Percentiles rank a stretch among this genome's conserved stretches.
phyloP scores from a whole-genome alignment of 805 yeast species.

The Pichia eremophila region DNA sequence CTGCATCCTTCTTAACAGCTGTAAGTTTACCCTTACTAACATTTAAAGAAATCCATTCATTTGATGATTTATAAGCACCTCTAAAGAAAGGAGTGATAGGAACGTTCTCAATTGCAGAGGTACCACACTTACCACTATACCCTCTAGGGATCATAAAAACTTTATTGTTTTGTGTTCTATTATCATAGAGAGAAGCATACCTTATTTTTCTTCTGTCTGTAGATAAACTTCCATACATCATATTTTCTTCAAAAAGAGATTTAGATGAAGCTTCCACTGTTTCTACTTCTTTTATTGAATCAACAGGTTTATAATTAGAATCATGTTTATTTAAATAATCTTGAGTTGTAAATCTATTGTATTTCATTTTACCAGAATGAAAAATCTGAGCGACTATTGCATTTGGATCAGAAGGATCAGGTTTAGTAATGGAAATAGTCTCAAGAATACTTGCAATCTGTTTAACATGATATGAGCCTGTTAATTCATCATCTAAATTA shows the following conservation, averaged over 20 bases:
- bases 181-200: neutral
- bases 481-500: constrained; percentile 37
- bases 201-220: constrained; percentile 4
- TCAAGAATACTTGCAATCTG: constrained; percentile 9
- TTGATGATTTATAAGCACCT: neutral
- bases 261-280: neutral
- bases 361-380: constrained; percentile 58
- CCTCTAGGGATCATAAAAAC: constrained; percentile 4
- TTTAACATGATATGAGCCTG: constrained; percentile 33
- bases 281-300: neutral
- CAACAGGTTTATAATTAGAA: neutral
- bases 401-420: constrained; percentile 11
- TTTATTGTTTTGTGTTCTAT: neutral
- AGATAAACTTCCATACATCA: constrained; percentile 1
- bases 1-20: neutral
- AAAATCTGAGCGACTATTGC: constrained; percentile 10
- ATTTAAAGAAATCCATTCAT: neutral
- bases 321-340: constrained; percentile 4
- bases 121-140: neutral
- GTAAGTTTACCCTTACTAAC: neutral
- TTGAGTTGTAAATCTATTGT: constrained; percentile 38
- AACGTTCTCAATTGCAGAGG: neutral
- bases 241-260: constrained; percentile 8
- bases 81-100: neutral
- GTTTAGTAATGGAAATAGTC: constrained; percentile 14